phyloP scores from a whole-genome alignment of 1,284 basidiomycete species.

The Pterulicium gracile region DNA sequence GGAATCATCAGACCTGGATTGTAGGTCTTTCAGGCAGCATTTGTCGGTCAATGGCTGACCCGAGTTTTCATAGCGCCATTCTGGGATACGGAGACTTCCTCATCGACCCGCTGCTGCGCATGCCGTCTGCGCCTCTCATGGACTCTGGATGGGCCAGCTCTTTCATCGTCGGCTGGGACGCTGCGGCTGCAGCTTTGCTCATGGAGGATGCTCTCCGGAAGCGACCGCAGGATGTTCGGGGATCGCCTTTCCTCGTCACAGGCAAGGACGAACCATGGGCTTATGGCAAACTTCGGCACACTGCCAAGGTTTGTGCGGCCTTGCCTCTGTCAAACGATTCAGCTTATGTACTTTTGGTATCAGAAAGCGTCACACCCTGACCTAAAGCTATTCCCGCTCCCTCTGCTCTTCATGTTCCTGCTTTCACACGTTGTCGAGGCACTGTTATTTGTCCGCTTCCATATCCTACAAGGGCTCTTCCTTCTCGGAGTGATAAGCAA shows the following conservation, averaged over 20 bases:
- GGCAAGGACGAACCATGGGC: slow-evolving; percentile 21
- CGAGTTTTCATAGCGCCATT: slow-evolving; percentile 17
- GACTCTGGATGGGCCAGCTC: slow-evolving; percentile 20
- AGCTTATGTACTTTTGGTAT: too few relatives aligned
- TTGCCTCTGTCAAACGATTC: too few relatives aligned
- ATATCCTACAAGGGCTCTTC: slow-evolving; percentile 16
- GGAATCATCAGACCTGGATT: slow-evolving; percentile 22
- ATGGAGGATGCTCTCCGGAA: slow-evolving; percentile 19
- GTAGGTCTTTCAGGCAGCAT: slow-evolving; percentile 13
- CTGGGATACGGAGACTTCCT: slow-evolving; percentile 23
- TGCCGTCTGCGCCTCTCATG: slow-evolving; percentile 18
- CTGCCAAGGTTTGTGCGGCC: slow-evolving; percentile 17
- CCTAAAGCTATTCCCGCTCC: slow-evolving; percentile 17
- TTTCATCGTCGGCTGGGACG: slow-evolving; percentile 24
- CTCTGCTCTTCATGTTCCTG: slow-evolving; percentile 19
- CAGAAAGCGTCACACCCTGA: slow-evolving; percentile 12
- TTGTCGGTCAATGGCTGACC: not conserved
- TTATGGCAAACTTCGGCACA: slow-evolving; percentile 16
- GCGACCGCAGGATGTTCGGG: slow-evolving; percentile 16
- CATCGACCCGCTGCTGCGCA: slow-evolving; percentile 17
- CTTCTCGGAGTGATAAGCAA: slow-evolving; percentile 8
- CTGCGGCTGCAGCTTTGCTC: slow-evolving; percentile 21
- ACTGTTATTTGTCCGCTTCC: slow-evolving; percentile 20
- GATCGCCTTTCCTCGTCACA: slow-evolving; percentile 22
- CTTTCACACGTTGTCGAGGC: slow-evolving; percentile 21